Conservation (phyloP, 2,329 filamentous ascomycete species). For the Samsoniella hepiali region DNA sequence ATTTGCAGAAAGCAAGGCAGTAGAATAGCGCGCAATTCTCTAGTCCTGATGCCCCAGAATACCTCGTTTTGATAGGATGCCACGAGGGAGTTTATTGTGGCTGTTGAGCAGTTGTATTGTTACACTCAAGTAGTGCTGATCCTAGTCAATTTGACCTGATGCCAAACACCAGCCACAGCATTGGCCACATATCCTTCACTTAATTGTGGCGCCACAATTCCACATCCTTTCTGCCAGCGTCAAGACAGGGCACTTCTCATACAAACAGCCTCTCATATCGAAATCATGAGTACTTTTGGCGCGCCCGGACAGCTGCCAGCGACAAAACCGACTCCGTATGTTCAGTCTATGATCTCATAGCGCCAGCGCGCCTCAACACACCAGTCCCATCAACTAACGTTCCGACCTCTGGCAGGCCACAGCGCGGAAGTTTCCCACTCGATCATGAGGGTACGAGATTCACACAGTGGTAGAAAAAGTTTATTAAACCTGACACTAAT, state of each 20-base stretch:
- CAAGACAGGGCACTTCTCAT: neutral
- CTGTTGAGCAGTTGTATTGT: too few species aligned
- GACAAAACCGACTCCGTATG: constrained; percentile 66
- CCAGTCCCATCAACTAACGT: neutral
- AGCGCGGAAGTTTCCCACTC: constrained; percentile 92
- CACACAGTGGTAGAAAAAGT: neutral
- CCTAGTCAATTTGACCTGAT: neutral
- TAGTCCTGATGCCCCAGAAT: too few species aligned
- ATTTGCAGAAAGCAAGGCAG: neutral
- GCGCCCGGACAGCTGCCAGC: constrained; percentile 64
- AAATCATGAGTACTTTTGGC: constrained; percentile 62
- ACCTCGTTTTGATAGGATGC: too few species aligned
- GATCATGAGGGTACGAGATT: constrained; percentile 70
- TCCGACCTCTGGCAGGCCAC: constrained; percentile 55
- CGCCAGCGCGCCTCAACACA: neutral
- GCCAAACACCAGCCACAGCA: neutral
- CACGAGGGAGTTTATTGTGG: neutral
- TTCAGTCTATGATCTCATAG: constrained; percentile 31
- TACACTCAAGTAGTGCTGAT: neutral
- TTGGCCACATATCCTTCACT: neutral
- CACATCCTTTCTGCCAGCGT: neutral
- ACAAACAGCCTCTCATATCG: neutral
- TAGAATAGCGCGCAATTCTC: neutral
- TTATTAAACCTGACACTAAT: neutral
- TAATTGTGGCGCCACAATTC: constrained; percentile 13